Conservation (phyloP, 306 rosid species). For the Hippophae tibetana region DNA sequence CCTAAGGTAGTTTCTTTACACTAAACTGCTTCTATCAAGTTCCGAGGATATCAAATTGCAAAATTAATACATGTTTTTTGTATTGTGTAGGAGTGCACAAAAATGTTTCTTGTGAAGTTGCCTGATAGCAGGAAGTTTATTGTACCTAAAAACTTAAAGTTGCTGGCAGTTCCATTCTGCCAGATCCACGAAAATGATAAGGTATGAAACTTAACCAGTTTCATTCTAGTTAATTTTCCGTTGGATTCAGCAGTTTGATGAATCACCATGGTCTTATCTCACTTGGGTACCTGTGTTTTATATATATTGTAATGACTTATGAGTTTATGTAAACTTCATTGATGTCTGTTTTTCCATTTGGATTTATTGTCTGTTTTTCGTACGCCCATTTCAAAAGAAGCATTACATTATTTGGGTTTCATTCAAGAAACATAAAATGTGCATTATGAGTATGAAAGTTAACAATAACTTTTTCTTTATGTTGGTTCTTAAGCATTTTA, state of each 20-base stretch:
- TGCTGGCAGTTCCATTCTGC: conserved; percentile 81
- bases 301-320: too few relatives aligned
- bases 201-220: conserved; percentile 30
- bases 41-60: conserved; percentile 1
- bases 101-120: conserved; percentile 69
- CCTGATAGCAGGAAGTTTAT: conserved; percentile 60
- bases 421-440: too few relatives aligned
- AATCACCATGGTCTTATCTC: too few relatives aligned
- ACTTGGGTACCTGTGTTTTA: too few relatives aligned
- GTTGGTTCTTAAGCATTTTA: too few relatives aligned
- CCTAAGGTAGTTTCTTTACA: conserved; percentile 53
- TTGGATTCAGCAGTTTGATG: not conserved
- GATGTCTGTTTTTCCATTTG: too few relatives aligned
- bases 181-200: conserved; percentile 61
- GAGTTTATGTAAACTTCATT: too few relatives aligned
- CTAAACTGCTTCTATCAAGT: conserved; percentile 3
- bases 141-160: conserved; percentile 60
- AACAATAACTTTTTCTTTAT: too few relatives aligned
- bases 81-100: conserved; percentile 61
- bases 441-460: too few relatives aligned
- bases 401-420: too few relatives aligned
- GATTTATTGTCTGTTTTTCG: too few relatives aligned
- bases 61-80: conserved; percentile 10
- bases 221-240: not conserved
- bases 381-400: too few relatives aligned